These are phyloP conservation scores for Silene conica DNA, from an alignment of 148 eudicot species.

Conservation along the genomic window DNA sequence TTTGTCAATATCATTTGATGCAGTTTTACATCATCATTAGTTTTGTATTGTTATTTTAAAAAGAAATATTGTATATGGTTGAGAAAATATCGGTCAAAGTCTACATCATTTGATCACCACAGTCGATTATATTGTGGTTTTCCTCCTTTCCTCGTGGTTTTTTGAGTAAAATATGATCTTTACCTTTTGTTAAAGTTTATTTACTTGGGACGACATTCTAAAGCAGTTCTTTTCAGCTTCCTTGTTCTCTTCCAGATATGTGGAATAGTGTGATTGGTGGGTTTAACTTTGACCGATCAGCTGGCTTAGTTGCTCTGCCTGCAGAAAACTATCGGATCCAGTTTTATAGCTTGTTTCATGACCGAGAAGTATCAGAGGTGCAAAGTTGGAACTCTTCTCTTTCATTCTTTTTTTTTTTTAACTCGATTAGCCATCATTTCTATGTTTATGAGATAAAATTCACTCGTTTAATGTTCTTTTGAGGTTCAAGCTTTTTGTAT, in stretches of 20 bases:
- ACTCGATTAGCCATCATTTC: neutral
- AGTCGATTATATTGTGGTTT: too few relatives aligned
- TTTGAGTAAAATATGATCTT: too few relatives aligned
- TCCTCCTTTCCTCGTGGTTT: too few relatives aligned
- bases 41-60: too few relatives aligned
- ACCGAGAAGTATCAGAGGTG: constrained; percentile 81
- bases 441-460: neutral
- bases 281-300: constrained; percentile 47
- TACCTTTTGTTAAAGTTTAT: neutral
- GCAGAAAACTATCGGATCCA: constrained; percentile 80
- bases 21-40: too few relatives aligned
- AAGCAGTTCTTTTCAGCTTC: constrained; percentile 65
- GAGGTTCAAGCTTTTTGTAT: neutral
- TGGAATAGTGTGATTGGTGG: constrained; percentile 41
- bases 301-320: constrained; percentile 66
- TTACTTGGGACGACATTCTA: constrained; percentile 17
- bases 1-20: too few relatives aligned
- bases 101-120: too few relatives aligned
- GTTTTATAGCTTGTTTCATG: constrained; percentile 77
- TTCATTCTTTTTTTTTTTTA: neutral
- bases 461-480: neutral
- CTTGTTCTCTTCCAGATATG: constrained; percentile 51
- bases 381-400: neutral
- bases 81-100: too few relatives aligned
- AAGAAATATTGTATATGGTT: too few relatives aligned